Evolutionary conservation across 208 protist species (phyloP).

Genomic region (Acanthamoeba castellanii): DNA sequence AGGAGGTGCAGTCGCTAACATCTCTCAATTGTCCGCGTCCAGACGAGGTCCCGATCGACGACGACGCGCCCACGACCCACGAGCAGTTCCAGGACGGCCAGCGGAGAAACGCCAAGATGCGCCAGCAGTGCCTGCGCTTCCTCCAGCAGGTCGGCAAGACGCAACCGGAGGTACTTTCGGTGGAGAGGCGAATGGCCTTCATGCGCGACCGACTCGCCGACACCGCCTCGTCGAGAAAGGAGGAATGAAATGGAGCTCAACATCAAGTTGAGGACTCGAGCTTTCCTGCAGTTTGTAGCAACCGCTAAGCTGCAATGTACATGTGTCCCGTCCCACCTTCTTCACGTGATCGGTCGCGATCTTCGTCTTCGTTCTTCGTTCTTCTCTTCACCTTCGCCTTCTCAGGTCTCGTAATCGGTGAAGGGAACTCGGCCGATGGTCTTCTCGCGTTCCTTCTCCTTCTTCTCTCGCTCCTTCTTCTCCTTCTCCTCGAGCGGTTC

Average conservation of each 20-base stretch:
- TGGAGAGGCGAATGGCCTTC: not conserved
- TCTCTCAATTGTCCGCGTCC: not conserved
- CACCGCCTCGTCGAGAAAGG: not conserved
- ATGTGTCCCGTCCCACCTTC: no score
- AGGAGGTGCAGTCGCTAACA: not conserved
- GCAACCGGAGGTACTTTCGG: not conserved
- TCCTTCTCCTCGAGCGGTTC: conserved; percentile 27
- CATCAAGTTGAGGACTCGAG: not conserved
- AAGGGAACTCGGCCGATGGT: conserved; percentile 11
- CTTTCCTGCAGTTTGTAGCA: no score
- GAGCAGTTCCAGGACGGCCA: not conserved
- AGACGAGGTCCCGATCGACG: not conserved
- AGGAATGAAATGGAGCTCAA: not conserved
- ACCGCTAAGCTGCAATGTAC: no score
- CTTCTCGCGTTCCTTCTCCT: not conserved
- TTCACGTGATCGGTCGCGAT: no score
- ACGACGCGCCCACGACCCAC: not conserved
- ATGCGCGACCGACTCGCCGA: not conserved
- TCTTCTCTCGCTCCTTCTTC: conserved; percentile 11
- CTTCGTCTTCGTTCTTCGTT: no score
- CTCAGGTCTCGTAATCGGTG: conserved; percentile 9
- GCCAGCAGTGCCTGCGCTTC: not conserved
- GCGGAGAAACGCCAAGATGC: not conserved
- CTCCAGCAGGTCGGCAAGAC: not conserved
- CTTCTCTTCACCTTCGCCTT: no score